Conservation (phyloP, 441 rosid species). For the Sinapis alba region DNA sequence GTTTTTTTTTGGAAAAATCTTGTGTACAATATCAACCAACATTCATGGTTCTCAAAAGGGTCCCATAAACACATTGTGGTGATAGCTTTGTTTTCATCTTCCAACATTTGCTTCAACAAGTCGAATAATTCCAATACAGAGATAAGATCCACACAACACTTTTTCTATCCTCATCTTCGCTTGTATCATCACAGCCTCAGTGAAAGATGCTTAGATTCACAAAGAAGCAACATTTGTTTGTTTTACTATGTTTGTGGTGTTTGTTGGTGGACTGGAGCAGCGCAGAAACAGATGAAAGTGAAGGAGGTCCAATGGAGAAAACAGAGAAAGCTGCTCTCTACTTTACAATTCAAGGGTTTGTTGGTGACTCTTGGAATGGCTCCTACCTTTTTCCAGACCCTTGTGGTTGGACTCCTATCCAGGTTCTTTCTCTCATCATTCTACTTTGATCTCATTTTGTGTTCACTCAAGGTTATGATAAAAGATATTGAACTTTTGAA, state of each 20-base stretch:
- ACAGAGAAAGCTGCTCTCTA: slow-evolving; percentile 71
- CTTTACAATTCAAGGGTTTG: slow-evolving; percentile 82
- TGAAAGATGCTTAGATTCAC: slow-evolving; percentile 20
- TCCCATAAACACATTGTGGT: slow-evolving; percentile 29
- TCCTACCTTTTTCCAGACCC: slow-evolving; percentile 94
- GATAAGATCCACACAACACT: slow-evolving; percentile 22
- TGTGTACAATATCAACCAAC: slow-evolving; percentile 26
- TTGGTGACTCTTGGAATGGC: slow-evolving; percentile 88
- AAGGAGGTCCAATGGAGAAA: slow-evolving; percentile 75
- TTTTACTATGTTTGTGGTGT: slow-evolving; percentile 44
- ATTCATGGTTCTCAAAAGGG: slow-evolving; percentile 37
- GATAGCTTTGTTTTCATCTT: slow-evolving; percentile 33
- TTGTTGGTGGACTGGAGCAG: slow-evolving; percentile 43
- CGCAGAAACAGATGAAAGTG: slow-evolving; percentile 49
- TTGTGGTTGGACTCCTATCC: slow-evolving; percentile 99
- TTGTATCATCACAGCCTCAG: not conserved
- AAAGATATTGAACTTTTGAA: not conserved
- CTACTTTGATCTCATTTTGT: slow-evolving; percentile 7
- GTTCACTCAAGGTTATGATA: slow-evolving; percentile 12
- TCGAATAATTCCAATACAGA: not conserved
- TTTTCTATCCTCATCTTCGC: not conserved
- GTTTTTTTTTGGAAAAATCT: slow-evolving; percentile 13
- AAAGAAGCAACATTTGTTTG: slow-evolving; percentile 31
- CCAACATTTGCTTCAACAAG: slow-evolving; percentile 16
- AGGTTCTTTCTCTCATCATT: slow-evolving; percentile 49